Percentiles rank a stretch among this genome's conserved stretches.
Conservation (phyloP, 495 filamentous ascomycete genomes). For the Chaetomidium leptoderma region DNA sequence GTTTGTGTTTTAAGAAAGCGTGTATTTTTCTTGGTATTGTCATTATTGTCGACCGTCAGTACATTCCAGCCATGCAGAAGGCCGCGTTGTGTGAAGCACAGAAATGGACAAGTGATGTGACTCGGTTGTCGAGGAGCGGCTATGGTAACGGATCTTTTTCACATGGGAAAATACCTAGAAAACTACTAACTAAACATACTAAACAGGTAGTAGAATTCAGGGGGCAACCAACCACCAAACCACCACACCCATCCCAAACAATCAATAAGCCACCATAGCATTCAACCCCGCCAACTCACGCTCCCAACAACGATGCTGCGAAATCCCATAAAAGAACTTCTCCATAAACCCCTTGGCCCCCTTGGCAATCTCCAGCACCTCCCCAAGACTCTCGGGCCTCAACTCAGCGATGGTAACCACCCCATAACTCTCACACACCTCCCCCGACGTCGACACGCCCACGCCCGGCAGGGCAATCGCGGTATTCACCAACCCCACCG, state of each 20-base stretch:
- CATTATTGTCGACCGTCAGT: too few species aligned
- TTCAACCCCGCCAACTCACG: slow-evolving; percentile 67
- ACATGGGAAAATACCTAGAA: too few species aligned
- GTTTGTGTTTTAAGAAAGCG: background rate
- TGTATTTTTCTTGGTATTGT: background rate
- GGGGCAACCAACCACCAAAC: too few species aligned
- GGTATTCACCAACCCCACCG: slow-evolving; percentile 57
- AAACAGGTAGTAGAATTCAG: too few species aligned
- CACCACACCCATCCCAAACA: background rate
- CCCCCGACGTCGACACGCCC: slow-evolving; percentile 41
- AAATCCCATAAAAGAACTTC: slow-evolving; percentile 59
- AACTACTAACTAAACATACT: too few species aligned
- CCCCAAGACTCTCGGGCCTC: slow-evolving; percentile 50
- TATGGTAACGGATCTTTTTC: too few species aligned
- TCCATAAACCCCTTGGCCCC: slow-evolving; percentile 60
- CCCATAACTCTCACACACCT: slow-evolving; percentile 64
- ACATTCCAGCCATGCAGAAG: too few species aligned
- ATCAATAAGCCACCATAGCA: slow-evolving; percentile 41
- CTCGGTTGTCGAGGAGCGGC: too few species aligned
- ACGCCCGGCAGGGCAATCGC: slow-evolving; percentile 56
- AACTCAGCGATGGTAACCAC: slow-evolving; percentile 57
- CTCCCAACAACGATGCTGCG: slow-evolving; percentile 64
- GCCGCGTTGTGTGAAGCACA: too few species aligned
- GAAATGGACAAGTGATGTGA: too few species aligned
- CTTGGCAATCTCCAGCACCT: slow-evolving; percentile 55